Conservation (phyloP, 192 early-diverging fungal species). For the Thamnidium elegans region DNA sequence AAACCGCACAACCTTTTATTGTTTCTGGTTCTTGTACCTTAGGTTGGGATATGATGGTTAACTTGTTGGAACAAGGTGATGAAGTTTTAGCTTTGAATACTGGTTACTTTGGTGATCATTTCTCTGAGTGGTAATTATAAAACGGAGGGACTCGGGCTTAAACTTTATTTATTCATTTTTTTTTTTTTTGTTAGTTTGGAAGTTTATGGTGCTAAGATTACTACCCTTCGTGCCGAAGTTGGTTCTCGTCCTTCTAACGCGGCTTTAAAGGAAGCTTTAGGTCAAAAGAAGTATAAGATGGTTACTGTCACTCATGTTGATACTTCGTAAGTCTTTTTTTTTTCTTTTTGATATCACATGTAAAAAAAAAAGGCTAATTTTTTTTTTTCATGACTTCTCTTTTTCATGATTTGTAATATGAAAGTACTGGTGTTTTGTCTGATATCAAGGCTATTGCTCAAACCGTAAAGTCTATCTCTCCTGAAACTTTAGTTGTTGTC, state of each 20-base stretch:
- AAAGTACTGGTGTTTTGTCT: conserved; percentile 76
- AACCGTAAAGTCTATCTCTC: conserved; percentile 71
- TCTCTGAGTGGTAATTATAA: neutral
- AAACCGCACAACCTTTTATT: conserved; percentile 88
- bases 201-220: conserved; percentile 88
- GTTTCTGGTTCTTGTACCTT: conserved; percentile 94
- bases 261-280: conserved; percentile 64
- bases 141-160: conserved; percentile 3
- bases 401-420: neutral
- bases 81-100: conserved; percentile 85
- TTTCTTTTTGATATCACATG: too few species aligned
- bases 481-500: conserved; percentile 84
- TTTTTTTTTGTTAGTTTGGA: conserved; percentile 51
- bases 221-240: conserved; percentile 64
- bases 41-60: conserved; percentile 97
- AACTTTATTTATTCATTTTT: neutral
- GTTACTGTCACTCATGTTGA: conserved; percentile 95
- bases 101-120: conserved; percentile 87
- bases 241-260: conserved; percentile 69
- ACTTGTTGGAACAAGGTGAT: conserved; percentile 87
- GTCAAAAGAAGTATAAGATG: conserved; percentile 71
- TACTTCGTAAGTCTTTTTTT: conserved; percentile 68
- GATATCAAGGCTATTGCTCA: conserved; percentile 77
- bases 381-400: neutral
- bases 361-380: conserved; percentile 1